A percentile compares a stretch with the other conserved stretches of the same genome.
Evolutionary conservation across 768 basidiomycete species (phyloP).

Genomic region (Mycena vitilis): DNA sequence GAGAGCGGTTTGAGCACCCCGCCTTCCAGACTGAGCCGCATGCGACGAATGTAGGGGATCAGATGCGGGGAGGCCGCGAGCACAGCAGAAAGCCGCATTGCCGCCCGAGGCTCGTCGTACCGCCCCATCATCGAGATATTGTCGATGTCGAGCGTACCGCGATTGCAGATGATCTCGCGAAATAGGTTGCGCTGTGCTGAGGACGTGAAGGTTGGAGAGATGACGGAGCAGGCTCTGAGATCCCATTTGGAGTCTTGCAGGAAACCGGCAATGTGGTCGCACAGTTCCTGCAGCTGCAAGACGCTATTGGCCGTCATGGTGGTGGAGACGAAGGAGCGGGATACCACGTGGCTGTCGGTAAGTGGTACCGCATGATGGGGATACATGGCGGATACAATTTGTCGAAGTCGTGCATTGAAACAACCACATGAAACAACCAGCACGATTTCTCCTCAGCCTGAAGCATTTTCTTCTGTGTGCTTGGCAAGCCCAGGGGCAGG

Average conservation of each 20-base stretch:
- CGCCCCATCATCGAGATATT: conserved; percentile 1
- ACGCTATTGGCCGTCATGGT: neutral
- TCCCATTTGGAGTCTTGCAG: conserved; percentile 6
- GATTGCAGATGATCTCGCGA: conserved; percentile 27
- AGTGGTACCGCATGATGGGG: too few species aligned
- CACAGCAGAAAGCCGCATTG: neutral
- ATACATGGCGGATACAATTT: too few species aligned
- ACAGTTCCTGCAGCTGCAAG: conserved; percentile 4
- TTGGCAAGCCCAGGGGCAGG: too few species aligned
- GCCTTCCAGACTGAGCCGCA: conserved; percentile 11
- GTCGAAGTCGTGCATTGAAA: too few species aligned
- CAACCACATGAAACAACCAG: too few species aligned
- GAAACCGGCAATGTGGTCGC: conserved; percentile 3
- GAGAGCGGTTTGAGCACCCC: neutral
- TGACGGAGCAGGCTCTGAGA: conserved; percentile 8
- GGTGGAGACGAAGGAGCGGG: too few species aligned
- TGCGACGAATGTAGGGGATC: conserved; percentile 8
- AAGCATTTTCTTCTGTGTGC: too few species aligned
- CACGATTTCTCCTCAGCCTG: too few species aligned
- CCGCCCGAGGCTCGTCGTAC: conserved; percentile 8
- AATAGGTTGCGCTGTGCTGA: conserved; percentile 17
- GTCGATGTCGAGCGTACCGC: conserved; percentile 9
- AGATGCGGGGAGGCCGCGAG: conserved; percentile 15
- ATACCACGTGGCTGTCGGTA: too few species aligned
- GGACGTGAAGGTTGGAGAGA: conserved; percentile 9